Base-by-base conservation (phyloP, 768 basidiomycete species). In the Paxillus involutus region DNA sequence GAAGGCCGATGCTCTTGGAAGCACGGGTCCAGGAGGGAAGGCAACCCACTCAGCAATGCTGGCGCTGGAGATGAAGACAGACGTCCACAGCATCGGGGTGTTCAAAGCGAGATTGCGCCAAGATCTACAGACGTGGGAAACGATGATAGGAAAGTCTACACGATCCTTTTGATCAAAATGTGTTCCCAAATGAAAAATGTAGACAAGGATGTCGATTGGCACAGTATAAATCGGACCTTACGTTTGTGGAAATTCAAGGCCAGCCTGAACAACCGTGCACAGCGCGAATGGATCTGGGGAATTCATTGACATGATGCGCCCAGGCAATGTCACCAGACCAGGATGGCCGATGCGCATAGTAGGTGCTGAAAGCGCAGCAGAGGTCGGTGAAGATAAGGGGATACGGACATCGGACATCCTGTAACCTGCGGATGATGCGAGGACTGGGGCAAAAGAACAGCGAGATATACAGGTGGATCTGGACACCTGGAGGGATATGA, bases 21-120 rank as follows among this genome's bases (percentile, higher is more conserved):
- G 46, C 11, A 36, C 35, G 2, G 29, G 46, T 3, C 24, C 19
- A 14, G 24, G 16, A 40, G 17, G 39, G n/a, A 40, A 17, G 17
- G 39, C 8, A 19, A n/a, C 39, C 39, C 39, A 40, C n/a, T 8
- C 7, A 40, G n/a, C 16, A 11, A 40, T 40, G 39, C 39, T 40
- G 9, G 7, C 39, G 24, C 47, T 52, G 12, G 51, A 52, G 24
- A 52, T 52, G 17, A 42, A 52, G 2, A 55, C 26, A 16, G 12
- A 32, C n/a, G 51, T 55, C 86, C 86, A 88, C 44, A 88, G 67
- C 5, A 73, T 59, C 5, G 84, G 83, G 1, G 82, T 85, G 39
- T 73, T 76, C 21, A 86, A 70, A 13, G 84, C 78, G 16, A 84
- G 70, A 33, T 75, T 66, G 29, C 85, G 73, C 84, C 85, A 88